Percentiles rank a stretch among this genome's conserved stretches.
phyloP scores from a whole-genome alignment of 179 eudicot genomes.

The Drosera spatulata region DNA sequence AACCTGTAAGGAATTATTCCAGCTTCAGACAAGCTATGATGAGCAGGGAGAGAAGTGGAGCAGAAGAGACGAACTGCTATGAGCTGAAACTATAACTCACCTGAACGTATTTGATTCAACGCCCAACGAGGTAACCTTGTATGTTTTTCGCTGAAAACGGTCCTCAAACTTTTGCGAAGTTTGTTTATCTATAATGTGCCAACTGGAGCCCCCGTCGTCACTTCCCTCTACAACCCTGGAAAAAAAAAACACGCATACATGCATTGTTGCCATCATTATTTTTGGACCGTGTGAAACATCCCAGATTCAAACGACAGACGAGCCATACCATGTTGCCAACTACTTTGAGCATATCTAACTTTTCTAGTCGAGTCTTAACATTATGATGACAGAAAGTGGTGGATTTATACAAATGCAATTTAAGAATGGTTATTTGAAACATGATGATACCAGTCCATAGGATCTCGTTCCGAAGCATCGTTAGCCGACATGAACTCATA shows the following conservation, averaged over 20 bases:
- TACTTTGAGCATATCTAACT: too few species aligned
- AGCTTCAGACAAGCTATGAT: neutral
- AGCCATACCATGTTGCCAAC: too few species aligned
- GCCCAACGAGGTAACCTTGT: constrained; percentile 23
- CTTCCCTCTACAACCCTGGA: constrained; percentile 87
- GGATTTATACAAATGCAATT: too few species aligned
- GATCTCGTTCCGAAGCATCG: constrained; percentile 96
- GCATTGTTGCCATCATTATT: too few species aligned
- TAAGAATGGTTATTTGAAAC: neutral
- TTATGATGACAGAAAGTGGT: too few species aligned
- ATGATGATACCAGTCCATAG: constrained; percentile 72
- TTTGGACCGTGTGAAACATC: too few species aligned
- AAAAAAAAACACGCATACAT: neutral
- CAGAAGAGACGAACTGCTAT: neutral
- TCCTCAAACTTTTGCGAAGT: constrained; percentile 49
- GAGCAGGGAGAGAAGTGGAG: neutral
- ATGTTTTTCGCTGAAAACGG: constrained; percentile 65
- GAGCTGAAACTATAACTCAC: constrained; percentile 14
- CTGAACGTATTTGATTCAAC: constrained; percentile 63
- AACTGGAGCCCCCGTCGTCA: constrained; percentile 63
- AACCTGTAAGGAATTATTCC: constrained; percentile 37
- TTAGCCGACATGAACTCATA: constrained; percentile 96
- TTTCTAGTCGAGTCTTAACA: too few species aligned
- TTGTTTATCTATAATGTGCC: constrained; percentile 64
- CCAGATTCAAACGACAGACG: too few species aligned